phyloP scores from a whole-genome alignment of 1,284 basidiomycete genomes.

The Ganoderma sinense region DNA sequence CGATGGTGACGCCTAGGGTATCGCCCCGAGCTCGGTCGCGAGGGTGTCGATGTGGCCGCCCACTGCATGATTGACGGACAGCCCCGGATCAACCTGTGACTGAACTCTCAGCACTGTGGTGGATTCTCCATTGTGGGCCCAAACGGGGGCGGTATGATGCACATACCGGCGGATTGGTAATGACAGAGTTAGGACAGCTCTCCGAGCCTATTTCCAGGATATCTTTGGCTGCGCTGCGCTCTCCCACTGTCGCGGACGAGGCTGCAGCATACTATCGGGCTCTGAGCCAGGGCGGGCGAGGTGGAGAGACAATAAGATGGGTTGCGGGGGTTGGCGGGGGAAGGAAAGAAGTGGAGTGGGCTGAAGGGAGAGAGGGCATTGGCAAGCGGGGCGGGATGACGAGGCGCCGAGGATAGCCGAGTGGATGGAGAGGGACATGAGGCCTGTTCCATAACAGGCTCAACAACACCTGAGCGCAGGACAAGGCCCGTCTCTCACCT shows the following conservation, averaged over 20 bases:
- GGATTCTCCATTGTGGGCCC: slow-evolving; percentile 10
- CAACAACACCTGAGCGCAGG: slow-evolving; percentile 18
- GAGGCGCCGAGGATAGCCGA: slow-evolving; percentile 1
- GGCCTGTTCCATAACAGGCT: slow-evolving; percentile 26
- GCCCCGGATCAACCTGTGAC: not conserved
- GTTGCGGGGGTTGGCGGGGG: not conserved
- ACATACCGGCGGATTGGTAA: slow-evolving; percentile 4
- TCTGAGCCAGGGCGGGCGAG: not conserved
- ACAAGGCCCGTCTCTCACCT: slow-evolving; percentile 21
- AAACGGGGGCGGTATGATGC: slow-evolving; percentile 9
- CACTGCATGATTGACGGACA: not conserved
- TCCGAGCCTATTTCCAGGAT: slow-evolving; percentile 26
- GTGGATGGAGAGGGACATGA: slow-evolving; percentile 11
- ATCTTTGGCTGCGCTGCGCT: slow-evolving; percentile 22
- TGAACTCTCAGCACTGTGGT: slow-evolving; percentile 4
- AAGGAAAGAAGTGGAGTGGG: not conserved
- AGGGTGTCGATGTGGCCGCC: not conserved
- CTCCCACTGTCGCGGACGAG: slow-evolving; percentile 9
- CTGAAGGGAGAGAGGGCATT: not conserved
- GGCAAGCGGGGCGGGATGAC: not conserved
- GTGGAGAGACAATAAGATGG: not conserved
- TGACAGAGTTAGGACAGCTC: slow-evolving; percentile 1
- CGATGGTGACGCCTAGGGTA: not conserved
- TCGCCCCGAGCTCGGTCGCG: not conserved
- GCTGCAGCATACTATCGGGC: not conserved